These are phyloP conservation scores for Colletotrichum abscissum DNA, from an alignment of 2,329 filamentous ascomycete genomes.

Conservation along the genomic window DNA sequence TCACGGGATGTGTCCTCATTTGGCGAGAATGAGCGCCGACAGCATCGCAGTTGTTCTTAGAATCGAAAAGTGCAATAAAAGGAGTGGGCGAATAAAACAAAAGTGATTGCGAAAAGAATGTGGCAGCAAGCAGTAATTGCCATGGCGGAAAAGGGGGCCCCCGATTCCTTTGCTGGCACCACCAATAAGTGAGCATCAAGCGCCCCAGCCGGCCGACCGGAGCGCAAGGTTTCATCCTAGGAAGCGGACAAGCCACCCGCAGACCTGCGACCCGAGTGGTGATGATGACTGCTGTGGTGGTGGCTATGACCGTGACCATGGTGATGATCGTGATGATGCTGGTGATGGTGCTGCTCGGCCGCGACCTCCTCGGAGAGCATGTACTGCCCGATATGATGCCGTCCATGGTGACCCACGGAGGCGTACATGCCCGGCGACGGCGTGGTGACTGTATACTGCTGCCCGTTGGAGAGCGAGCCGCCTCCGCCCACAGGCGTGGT, in stretches of 20 bases:
- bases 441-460: slow-evolving; percentile 31
- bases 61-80: background rate
- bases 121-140: background rate
- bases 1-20: background rate
- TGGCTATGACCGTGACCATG: background rate
- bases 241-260: background rate
- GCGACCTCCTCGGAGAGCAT: no score
- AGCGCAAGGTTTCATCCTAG: background rate
- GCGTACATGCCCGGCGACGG: slow-evolving; percentile 27
- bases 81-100: background rate
- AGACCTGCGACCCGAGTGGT: background rate
- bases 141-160: background rate
- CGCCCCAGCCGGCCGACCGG: background rate
- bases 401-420: background rate
- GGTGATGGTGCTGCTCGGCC: slow-evolving; percentile 4
- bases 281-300: background rate
- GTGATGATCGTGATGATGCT: slow-evolving; percentile 11
- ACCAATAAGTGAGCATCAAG: background rate
- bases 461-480: slow-evolving; percentile 26
- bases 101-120: no score
- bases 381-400: background rate
- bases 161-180: background rate
- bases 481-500: background rate
- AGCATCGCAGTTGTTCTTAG: background rate
- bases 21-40: background rate